phyloP scores from a whole-genome alignment of 148 eudicot genomes.

The Vaccinium macrocarpon region DNA sequence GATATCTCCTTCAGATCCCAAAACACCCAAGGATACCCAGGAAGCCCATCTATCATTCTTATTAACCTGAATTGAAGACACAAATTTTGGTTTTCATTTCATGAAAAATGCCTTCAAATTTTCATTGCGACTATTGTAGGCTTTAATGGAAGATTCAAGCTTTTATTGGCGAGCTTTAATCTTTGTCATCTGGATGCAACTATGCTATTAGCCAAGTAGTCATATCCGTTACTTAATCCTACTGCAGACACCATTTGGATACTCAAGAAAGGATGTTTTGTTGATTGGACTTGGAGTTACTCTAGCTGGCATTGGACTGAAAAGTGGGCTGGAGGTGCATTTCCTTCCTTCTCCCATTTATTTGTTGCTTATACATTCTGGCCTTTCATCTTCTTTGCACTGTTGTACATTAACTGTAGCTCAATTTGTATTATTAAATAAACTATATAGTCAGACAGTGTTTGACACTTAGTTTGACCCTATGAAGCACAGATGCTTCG shows the following conservation, averaged over 20 bases:
- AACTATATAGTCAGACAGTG: neutral
- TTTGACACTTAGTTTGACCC: neutral
- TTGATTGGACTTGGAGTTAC: slow-evolving; percentile 91
- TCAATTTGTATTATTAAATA: neutral
- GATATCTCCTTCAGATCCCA: neutral
- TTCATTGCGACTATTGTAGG: neutral
- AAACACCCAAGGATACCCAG: neutral
- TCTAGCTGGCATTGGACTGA: slow-evolving; percentile 57
- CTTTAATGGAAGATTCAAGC: neutral
- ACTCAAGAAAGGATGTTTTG: slow-evolving; percentile 87
- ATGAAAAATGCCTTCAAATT: neutral
- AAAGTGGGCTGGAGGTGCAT: slow-evolving; percentile 86
- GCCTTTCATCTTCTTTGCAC: neutral
- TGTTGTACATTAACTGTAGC: neutral
- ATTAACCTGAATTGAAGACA: neutral
- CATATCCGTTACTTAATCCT: neutral
- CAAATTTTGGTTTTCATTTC: neutral
- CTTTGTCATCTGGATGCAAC: neutral
- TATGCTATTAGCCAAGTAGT: neutral
- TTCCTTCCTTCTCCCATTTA: neutral
- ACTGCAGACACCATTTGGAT: slow-evolving; percentile 76
- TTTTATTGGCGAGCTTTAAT: neutral
- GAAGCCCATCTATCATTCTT: neutral
- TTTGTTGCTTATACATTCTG: slow-evolving; percentile 5
- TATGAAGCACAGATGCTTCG: neutral